These are phyloP conservation scores for Fusarium temperatum DNA, from an alignment of 2,329 filamentous ascomycete genomes.

Conservation along the genomic window DNA sequence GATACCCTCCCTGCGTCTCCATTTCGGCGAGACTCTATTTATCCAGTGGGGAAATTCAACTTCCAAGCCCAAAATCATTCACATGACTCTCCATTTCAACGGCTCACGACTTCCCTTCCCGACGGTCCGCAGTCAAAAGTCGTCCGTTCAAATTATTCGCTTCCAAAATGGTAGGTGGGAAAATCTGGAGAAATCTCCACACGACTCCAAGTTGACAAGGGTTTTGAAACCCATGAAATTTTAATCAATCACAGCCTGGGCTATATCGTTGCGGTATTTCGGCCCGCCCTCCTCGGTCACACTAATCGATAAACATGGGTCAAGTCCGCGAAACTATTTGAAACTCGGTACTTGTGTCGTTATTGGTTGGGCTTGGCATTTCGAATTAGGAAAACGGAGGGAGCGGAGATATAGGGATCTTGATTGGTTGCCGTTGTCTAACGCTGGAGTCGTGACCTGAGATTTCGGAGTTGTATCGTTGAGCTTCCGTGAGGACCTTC, in stretches of 20 bases:
- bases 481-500: background rate
- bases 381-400: conserved; percentile 12
- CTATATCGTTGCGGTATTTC: background rate
- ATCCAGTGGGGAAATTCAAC: background rate
- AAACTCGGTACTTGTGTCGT: conserved; percentile 10
- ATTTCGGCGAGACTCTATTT: background rate
- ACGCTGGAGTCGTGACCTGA: background rate
- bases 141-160: background rate
- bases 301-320: background rate
- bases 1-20: background rate
- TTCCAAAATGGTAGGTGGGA: conserved; percentile 17
- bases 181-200: conserved; percentile 7
- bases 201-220: background rate
- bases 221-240: conserved; percentile 3
- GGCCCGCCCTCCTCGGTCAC: background rate
- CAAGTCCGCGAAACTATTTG: background rate
- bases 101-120: background rate
- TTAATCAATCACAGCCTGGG: background rate
- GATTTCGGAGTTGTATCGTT: background rate
- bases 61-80: background rate
- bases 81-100: background rate
- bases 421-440: conserved; percentile 1
- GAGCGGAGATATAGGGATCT: conserved; percentile 13
- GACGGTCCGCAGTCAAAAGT: background rate
- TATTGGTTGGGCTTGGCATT: background rate